Percentiles rank a stretch among this genome's conserved stretches.
These are phyloP conservation scores for Sisymbrium altissimum DNA, from an alignment of 345 rosid species.

Conservation along the genomic window DNA sequence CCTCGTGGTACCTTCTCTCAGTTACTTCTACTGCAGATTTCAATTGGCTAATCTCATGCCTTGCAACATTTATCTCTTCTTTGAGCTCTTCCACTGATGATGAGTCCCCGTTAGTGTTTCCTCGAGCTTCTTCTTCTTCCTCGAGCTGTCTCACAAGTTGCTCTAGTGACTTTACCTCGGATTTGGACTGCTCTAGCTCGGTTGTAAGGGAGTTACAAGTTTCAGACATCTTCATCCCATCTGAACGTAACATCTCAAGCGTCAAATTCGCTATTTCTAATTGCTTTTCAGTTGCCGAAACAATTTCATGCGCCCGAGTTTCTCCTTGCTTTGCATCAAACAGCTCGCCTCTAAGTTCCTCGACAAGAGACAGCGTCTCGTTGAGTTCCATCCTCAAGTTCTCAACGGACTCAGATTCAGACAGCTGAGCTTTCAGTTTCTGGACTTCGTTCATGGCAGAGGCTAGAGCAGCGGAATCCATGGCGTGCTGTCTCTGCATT, in stretches of 20 bases:
- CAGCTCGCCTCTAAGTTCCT: conserved; percentile 59
- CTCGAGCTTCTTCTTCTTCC: conserved; percentile 41
- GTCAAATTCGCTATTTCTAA: conserved; percentile 60
- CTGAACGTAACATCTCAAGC: conserved; percentile 57
- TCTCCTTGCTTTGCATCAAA: conserved; percentile 69
- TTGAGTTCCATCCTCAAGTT: conserved; percentile 63
- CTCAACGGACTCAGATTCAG: conserved; percentile 65
- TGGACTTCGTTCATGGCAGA: conserved; percentile 89
- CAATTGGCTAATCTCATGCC: conserved; percentile 58
- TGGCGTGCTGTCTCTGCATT: conserved; percentile 70
- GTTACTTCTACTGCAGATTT: conserved; percentile 66
- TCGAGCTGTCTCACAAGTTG: conserved; percentile 58
- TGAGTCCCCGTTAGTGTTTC: conserved; percentile 16
- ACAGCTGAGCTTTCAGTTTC: conserved; percentile 77
- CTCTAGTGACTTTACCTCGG: conserved; percentile 59
- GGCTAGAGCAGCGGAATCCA: conserved; percentile 76
- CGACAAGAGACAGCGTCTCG: conserved; percentile 65
- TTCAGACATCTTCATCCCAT: conserved; percentile 57
- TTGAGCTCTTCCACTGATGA: conserved; percentile 43
- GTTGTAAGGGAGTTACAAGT: conserved; percentile 47
- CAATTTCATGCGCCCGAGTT: conserved; percentile 61
- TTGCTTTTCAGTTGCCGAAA: conserved; percentile 53
- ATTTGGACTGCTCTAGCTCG: conserved; percentile 70
- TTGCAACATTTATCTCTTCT: conserved; percentile 50
- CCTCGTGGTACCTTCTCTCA: conserved; percentile 83